These are phyloP conservation scores for Cladobotryum protrusum DNA, from an alignment of 2,329 filamentous ascomycete species.

Conservation along the genomic window DNA sequence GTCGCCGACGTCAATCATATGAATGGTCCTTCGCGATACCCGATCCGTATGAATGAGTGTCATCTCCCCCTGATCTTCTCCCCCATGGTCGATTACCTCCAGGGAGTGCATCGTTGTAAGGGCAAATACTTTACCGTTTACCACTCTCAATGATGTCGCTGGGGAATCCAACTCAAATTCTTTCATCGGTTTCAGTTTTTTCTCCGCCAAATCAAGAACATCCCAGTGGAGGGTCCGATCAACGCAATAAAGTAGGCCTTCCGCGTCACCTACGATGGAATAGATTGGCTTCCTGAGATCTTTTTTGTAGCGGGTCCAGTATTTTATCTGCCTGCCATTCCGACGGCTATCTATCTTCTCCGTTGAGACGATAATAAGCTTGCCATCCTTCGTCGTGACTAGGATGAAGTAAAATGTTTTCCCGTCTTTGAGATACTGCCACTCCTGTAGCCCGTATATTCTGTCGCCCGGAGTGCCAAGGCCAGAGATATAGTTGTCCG, in stretches of 20 bases:
- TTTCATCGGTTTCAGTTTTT: slow-evolving; percentile 43
- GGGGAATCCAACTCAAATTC: slow-evolving; percentile 46
- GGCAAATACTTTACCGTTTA: slow-evolving; percentile 43
- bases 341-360: slow-evolving; percentile 20
- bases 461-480: slow-evolving; percentile 52
- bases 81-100: slow-evolving; percentile 45
- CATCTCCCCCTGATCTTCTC: slow-evolving; percentile 30
- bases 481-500: slow-evolving; percentile 45
- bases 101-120: slow-evolving; percentile 51
- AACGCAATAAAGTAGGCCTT: slow-evolving; percentile 51
- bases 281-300: slow-evolving; percentile 44
- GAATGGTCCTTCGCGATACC: slow-evolving; percentile 35
- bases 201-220: slow-evolving; percentile 44
- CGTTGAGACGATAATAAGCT: slow-evolving; percentile 50
- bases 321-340: slow-evolving; percentile 32
- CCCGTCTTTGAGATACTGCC: slow-evolving; percentile 52
- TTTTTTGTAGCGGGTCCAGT: slow-evolving; percentile 48
- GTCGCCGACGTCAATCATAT: slow-evolving; percentile 42
- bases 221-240: slow-evolving; percentile 51
- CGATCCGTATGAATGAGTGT: slow-evolving; percentile 40
- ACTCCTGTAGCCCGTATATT: slow-evolving; percentile 57
- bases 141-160: slow-evolving; percentile 43
- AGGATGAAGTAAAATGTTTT: slow-evolving; percentile 58
- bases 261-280: slow-evolving; percentile 48
- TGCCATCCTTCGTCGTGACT: slow-evolving; percentile 49